These are phyloP conservation scores for Talaromyces sp. DNA, from an alignment of 2,329 filamentous ascomycete genomes.

Conservation along the genomic window DNA sequence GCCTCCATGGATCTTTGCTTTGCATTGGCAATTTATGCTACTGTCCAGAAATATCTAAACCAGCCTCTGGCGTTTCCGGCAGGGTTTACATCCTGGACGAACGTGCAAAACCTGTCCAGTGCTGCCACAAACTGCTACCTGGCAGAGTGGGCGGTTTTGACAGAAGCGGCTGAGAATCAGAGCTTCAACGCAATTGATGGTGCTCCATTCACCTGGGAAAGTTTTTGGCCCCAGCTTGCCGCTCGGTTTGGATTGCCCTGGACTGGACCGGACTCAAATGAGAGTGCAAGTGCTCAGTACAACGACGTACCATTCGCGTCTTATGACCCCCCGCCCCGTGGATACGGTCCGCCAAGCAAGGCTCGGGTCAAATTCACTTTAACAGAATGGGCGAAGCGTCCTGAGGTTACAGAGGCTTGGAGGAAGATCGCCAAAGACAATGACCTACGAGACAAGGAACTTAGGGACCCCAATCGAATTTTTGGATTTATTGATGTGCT, in stretches of 20 bases:
- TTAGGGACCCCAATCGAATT: neutral
- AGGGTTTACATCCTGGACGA: slow-evolving; percentile 1
- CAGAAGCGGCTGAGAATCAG: neutral
- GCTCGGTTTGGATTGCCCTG: neutral
- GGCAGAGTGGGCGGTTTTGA: slow-evolving; percentile 10
- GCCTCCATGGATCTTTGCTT: neutral
- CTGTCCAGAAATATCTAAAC: neutral
- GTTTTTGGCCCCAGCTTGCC: neutral
- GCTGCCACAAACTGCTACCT: slow-evolving; percentile 9
- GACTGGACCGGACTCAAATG: neutral
- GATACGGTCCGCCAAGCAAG: neutral
- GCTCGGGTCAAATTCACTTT: neutral
- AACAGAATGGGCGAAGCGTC: neutral
- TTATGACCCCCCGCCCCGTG: neutral
- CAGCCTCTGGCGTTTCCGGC: slow-evolving; percentile 2
- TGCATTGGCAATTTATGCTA: neutral
- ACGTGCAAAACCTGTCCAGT: neutral
- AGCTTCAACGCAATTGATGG: neutral
- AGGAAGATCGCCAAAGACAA: neutral
- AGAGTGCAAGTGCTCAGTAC: neutral
- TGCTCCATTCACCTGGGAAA: neutral
- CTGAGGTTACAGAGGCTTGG: neutral
- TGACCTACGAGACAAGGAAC: neutral
- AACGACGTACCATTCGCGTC: neutral
- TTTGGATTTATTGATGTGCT: neutral